Base-by-base conservation (phyloP, 2,329 filamentous ascomycete species). In the Aspergillus sp. region DNA sequence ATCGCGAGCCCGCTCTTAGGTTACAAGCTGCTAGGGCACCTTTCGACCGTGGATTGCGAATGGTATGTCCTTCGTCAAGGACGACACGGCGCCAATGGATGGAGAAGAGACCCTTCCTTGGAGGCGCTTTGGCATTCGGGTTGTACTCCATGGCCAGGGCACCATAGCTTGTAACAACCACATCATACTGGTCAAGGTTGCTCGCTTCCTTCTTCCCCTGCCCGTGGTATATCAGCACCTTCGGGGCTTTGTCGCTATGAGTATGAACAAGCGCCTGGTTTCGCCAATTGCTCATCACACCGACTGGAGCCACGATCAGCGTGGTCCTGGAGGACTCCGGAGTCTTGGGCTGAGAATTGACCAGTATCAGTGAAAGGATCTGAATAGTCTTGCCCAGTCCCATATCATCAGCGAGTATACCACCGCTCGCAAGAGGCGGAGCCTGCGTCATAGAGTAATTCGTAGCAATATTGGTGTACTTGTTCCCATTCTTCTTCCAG, bases 351-450 rank as follows among this genome's bases (percentile, higher is more conserved):
- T 71, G 63, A 1, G 74, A 65, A 59, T 87, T 85, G 2, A 84
- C 80, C 64, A 93, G 77, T 58, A 96, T 88, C 38, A 96, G 78
- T 56, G 90, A 90, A 66, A 96, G 94, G 51, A 92, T 84, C 72
- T 96, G 90, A 8, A 96, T 82, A 0, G 92, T 96, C 78, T 96
- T 96, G 23, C 92, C 92, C 5, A 96, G 78, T 3, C 92, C 92
- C 93, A 96, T 96, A 69, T 96, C 92, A 73, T 96, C 92, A 2
- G 92, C 91, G 8, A 96, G 82, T 53, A 96, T 92, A 32, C 92
- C 92, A 17, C 92, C 92, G 53, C 87, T 90, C 6, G 90, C 86
- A 21, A 96, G 81, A 0, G 78, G 74, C 0, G 91, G 91, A 1
- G 82, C 75, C 2, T 73, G 74, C 0, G 73, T 74, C 8, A 83